Evolutionary conservation across 805 yeast species (phyloP), one percentile per base, ranked within the genome.

Genomic region (Saccharomycopsis selenospora): DNA sequence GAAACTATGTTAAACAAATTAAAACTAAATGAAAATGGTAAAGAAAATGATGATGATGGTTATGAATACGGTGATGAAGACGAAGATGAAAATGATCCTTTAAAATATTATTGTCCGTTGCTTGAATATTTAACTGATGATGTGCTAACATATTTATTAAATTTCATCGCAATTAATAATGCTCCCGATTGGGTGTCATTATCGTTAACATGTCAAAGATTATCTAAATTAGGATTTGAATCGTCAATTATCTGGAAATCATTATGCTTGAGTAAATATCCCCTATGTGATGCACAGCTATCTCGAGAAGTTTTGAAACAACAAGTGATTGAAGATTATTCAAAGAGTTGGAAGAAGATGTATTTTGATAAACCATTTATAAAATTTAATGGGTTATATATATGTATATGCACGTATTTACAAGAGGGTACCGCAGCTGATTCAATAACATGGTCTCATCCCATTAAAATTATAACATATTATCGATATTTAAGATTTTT

Each of bases 401-500:
- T 91, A 20, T 81, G 95, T 57, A 85, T 82, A 17, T 85, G 90
- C 45, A 85, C 85, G 52, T 90, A 89, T 64, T 76, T 84, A 56
- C 75, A 95, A 47, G 88, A 85, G 58, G 97, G 97, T 30, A 73
- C 80, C 45, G 74, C 79, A 6, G 85, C 78, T 55, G 76, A 80
- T 41, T 76, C 85, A 1, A 69, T 71, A 26, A 73, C 85, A 4
- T 79, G 93, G 83, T 64, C 73, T 40, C 78, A 79, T 52, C 96
- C 96, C 1, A 77, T 85, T 18, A 79, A 86, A 56, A 79, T 88
- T 61, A 85, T 91, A 36, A 86, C 96, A 0, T 91, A 91, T 60
- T 91, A 87, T 61, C 69, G 99, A 54, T 93, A 89, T 62, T 65
- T 82, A 29, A 70, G 97, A 53, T 89, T 91, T 59, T 85, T 73